A percentile compares a stretch with the other conserved stretches of the same genome.
Conservation (phyloP, 1,284 basidiomycete genomes). For the Papiliotrema nemorosa region DNA sequence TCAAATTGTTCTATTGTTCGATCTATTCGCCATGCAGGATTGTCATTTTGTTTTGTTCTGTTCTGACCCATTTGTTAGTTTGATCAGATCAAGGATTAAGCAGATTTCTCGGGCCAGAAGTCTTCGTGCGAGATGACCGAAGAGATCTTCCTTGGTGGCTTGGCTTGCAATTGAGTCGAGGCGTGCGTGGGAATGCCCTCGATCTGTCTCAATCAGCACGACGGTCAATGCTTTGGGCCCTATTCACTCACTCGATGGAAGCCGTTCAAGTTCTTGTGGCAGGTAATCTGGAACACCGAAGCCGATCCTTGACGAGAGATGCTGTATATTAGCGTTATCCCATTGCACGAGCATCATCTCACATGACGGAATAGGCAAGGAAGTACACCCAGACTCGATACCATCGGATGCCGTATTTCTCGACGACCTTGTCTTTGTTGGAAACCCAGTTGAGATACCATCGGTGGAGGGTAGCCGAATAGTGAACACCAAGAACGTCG, state of each 20-base stretch:
- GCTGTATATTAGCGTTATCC: not conserved
- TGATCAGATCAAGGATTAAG: constrained; percentile 1
- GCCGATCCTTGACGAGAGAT: constrained; percentile 64
- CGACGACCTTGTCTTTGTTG: constrained; percentile 83
- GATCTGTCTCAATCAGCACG: constrained; percentile 42
- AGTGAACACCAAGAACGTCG: constrained; percentile 95
- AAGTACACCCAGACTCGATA: constrained; percentile 89
- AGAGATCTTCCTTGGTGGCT: constrained; percentile 27
- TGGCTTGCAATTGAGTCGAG: constrained; percentile 29
- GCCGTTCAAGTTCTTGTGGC: constrained; percentile 96
- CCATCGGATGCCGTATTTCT: constrained; percentile 86
- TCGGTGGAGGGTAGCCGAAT: constrained; percentile 86
- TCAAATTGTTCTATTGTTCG: not conserved
- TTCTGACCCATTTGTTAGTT: not conserved
- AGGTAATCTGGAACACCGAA: constrained; percentile 90
- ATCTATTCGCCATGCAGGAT: not conserved
- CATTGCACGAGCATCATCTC: constrained; percentile 5
- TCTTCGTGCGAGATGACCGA: constrained; percentile 35
- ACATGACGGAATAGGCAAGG: constrained; percentile 73
- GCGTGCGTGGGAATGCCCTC: constrained; percentile 70
- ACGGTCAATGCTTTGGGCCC: not conserved
- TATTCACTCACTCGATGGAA: constrained; percentile 64
- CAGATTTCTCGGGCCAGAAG: constrained; percentile 26
- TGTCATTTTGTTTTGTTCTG: not conserved
- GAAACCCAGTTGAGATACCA: constrained; percentile 96